Base-by-base conservation (phyloP, 495 filamentous ascomycete species). In the Darksidea phi region DNA sequence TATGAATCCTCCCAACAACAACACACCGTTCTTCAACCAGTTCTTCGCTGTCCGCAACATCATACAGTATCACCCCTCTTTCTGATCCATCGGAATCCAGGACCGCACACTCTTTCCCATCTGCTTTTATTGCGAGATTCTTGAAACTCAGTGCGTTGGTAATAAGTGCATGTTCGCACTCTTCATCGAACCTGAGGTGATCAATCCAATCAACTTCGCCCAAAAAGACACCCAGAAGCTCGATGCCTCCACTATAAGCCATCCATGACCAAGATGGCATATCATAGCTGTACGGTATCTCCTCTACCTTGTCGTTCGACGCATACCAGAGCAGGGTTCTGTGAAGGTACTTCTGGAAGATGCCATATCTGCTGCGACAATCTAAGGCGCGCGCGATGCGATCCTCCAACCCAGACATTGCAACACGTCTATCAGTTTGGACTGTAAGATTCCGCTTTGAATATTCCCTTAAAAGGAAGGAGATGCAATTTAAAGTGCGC, bases 301-400 rank as follows among this genome's bases (percentile, higher is more conserved):
- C 36, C 18, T 57, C 34, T 32, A 46, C 23, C 34, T 34, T 48
- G 13, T 37, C 23, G 25, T 48, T 28, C 8, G 21, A 25, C 41
- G 38, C 17, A 13, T 57, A 5, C 54, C 54, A 57, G 38, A 57
- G 54, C 23, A 57, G 54, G 37, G 48, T 57, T 42, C 54, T 47
- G 37, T 57, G 43, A 47, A 48, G 37, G 23, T 57, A 57, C 42
- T 36, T 21, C 54, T 57, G 1, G 28, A 57, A 57, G 24, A 57
- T 57, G 21, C 54, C 54, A 38, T 57, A 57, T 47, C 54, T 47
- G 17, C 54, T 48, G n/a, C 28, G 23, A 48, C 54, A 57, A 21
- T 48, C 28, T 48, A 48, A 6, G 28, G 54, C 54, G 43, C 28
- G 21, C 23, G 42, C 43, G 48, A 57, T 48, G 34, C 54, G 43